Conservation (phyloP, 768 basidiomycete species). For the Tremella mesenterica region DNA sequence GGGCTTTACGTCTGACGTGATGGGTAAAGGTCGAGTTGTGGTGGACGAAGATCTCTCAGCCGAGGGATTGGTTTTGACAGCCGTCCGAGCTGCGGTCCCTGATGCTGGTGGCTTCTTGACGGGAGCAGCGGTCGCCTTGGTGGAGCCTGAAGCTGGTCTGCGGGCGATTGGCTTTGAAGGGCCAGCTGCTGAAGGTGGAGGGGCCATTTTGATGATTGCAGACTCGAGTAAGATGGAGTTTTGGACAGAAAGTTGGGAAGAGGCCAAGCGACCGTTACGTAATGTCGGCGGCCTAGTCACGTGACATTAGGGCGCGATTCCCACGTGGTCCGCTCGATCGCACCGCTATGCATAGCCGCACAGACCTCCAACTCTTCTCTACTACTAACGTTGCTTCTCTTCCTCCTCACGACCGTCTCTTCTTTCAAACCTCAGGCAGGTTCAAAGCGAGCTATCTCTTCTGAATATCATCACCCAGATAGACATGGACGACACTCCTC, state of each 20-base stretch:
- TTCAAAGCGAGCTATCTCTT: too few relatives aligned
- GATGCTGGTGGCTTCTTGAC: not conserved
- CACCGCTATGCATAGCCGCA: too few relatives aligned
- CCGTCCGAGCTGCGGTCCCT: not conserved
- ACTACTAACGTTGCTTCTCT: too few relatives aligned
- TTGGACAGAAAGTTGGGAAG: not conserved
- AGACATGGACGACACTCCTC: conserved; percentile 41
- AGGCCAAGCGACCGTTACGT: not conserved
- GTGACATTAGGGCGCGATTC: too few relatives aligned
- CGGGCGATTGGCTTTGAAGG: not conserved
- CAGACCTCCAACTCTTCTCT: too few relatives aligned
- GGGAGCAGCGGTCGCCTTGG: not conserved
- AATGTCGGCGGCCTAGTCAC: not conserved
- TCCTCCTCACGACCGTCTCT: too few relatives aligned
- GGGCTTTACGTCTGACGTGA: conserved; percentile 18
- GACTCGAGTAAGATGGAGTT: not conserved
- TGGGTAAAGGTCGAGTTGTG: not conserved
- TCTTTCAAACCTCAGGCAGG: too few relatives aligned
- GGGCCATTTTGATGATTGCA: not conserved
- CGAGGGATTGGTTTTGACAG: too few relatives aligned
- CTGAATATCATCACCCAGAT: too few relatives aligned
- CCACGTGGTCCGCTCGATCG: too few relatives aligned
- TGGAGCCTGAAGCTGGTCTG: not conserved
- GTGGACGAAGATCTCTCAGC: not conserved
- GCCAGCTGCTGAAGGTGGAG: not conserved